These are phyloP conservation scores for Coniferiporia sulphurascens DNA, from an alignment of 1,284 basidiomycete genomes.

Conservation along the genomic window DNA sequence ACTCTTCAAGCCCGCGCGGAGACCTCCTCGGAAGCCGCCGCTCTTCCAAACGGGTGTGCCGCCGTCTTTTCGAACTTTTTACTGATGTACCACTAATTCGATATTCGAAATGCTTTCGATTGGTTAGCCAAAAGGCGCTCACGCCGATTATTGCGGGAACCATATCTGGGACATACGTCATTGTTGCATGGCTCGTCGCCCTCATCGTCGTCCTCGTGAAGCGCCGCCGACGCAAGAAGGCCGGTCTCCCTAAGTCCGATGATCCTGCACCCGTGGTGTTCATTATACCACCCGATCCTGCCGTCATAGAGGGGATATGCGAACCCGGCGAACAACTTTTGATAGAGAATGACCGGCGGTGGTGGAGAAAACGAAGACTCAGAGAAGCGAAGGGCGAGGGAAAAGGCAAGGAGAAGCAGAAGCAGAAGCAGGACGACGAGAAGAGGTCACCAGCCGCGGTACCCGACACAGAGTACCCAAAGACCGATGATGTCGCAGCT, in stretches of 20 bases:
- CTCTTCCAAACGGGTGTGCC: conserved; percentile 17
- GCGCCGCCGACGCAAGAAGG: conserved; percentile 28
- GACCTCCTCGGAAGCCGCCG: conserved; percentile 14
- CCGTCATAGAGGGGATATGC: conserved; percentile 45
- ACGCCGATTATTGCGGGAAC: conserved; percentile 63
- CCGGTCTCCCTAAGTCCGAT: conserved; percentile 19
- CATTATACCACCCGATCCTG: conserved; percentile 64
- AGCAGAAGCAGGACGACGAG: conserved; percentile 24
- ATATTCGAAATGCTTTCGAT: background rate
- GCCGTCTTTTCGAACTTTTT: background rate
- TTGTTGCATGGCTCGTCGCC: conserved; percentile 43
- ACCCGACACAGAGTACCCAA: background rate
- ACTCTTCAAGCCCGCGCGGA: conserved; percentile 7
- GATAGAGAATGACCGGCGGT: conserved; percentile 19
- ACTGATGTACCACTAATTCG: background rate
- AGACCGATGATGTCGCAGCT: background rate
- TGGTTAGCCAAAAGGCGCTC: conserved; percentile 45
- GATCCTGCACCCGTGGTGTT: conserved; percentile 30
- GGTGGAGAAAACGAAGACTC: conserved; percentile 13
- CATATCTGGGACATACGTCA: conserved; percentile 49
- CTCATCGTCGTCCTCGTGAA: conserved; percentile 34
- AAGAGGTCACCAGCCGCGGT: background rate
- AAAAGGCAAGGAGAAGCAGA: conserved; percentile 19
- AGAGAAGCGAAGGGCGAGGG: conserved; percentile 26
- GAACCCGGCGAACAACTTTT: conserved; percentile 41